phyloP scores from a whole-genome alignment of 75 land plant genomes.

The Isoetes taiwanensis region DNA sequence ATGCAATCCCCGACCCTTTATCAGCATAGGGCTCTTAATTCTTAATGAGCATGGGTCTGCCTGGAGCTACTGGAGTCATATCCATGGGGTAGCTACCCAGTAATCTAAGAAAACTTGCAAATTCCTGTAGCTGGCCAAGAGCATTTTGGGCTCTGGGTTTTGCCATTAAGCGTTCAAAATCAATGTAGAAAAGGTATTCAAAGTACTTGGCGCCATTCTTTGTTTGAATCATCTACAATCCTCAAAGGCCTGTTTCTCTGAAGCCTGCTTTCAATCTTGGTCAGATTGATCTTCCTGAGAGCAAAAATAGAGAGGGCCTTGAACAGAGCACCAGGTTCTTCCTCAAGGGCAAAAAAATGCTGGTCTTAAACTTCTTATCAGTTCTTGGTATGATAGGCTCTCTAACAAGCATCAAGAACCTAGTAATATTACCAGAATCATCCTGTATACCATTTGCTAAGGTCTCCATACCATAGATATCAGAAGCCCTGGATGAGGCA shows the following conservation, averaged over 20 bases:
- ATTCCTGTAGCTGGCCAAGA: constrained; percentile 5
- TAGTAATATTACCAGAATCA: constrained; percentile 27
- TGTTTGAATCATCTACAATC: background rate
- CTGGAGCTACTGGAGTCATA: constrained; percentile 8
- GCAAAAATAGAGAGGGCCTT: background rate
- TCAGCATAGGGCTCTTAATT: too few relatives aligned
- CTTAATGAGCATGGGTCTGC: too few relatives aligned
- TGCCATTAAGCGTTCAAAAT: constrained; percentile 1
- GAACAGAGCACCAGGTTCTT: background rate
- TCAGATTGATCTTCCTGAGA: background rate
- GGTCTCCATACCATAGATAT: constrained; percentile 23
- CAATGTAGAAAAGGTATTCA: constrained; percentile 4
- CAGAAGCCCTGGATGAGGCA: constrained; percentile 21
- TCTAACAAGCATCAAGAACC: constrained; percentile 26
- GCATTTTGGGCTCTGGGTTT: constrained; percentile 2
- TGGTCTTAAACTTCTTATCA: constrained; percentile 28
- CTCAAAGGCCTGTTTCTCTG: background rate
- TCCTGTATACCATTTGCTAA: constrained; percentile 27
- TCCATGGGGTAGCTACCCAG: constrained; percentile 8
- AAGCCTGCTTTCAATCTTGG: background rate
- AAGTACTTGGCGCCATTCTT: background rate
- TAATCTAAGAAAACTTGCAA: background rate
- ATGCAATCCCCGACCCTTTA: too few relatives aligned
- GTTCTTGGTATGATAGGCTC: constrained; percentile 11
- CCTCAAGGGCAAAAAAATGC: constrained; percentile 17